These are phyloP conservation scores for Beta macrorhiza DNA, from an alignment of 179 eudicot genomes.

Conservation along the genomic window DNA sequence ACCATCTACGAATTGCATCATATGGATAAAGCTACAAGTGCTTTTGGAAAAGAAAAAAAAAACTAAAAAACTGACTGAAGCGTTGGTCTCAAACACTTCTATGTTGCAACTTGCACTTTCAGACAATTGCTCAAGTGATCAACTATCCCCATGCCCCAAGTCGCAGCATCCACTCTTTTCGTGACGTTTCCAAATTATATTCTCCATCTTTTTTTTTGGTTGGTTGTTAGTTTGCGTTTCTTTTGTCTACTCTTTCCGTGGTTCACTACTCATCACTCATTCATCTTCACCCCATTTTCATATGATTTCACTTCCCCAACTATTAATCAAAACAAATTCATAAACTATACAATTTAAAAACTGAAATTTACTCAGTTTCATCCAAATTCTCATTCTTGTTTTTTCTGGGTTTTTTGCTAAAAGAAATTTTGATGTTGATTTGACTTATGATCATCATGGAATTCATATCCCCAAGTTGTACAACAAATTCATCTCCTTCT, in stretches of 20 bases:
- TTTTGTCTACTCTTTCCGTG: not conserved
- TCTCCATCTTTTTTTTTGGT: not conserved
- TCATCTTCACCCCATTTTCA: not conserved
- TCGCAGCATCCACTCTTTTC: conserved; percentile 13
- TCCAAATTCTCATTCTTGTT: not conserved
- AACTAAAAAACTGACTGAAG: too few species aligned
- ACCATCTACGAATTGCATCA: too few species aligned
- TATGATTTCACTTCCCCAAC: too few species aligned
- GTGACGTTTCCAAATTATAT: conserved; percentile 12
- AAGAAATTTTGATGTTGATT: not conserved
- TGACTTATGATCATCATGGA: conserved; percentile 31
- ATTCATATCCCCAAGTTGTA: conserved; percentile 23
- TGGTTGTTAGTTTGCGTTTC: not conserved
- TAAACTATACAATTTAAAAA: not conserved
- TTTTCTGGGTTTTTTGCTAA: not conserved
- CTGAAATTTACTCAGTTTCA: not conserved
- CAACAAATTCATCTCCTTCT: conserved; percentile 24
- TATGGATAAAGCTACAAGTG: too few species aligned
- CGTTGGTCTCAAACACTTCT: too few species aligned
- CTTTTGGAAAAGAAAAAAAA: too few species aligned
- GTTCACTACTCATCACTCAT: conserved; percentile 31
- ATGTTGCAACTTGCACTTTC: conserved; percentile 5
- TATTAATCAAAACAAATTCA: not conserved
- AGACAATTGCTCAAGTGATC: not conserved
- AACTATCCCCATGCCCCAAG: not conserved